These are phyloP conservation scores for Oropetium thomaeum DNA, from an alignment of 176 grass and related monocot genomes.

Conservation along the genomic window DNA sequence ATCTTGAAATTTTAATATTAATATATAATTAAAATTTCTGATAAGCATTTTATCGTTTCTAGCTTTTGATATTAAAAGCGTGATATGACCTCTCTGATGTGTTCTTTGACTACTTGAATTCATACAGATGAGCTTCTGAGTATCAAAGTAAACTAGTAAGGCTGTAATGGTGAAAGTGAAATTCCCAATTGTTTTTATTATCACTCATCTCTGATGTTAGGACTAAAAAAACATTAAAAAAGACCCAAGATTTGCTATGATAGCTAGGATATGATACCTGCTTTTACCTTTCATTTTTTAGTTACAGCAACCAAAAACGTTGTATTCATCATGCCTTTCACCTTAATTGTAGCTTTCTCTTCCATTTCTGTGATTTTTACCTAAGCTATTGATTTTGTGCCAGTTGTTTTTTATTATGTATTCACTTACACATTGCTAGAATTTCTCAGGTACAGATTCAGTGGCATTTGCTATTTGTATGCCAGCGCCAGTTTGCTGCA, in stretches of 20 bases:
- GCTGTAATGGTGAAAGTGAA: neutral
- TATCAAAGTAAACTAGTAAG: too few species aligned
- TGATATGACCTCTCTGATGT: neutral
- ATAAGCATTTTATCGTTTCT: neutral
- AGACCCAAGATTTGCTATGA: neutral
- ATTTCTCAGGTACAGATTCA: constrained; percentile 15
- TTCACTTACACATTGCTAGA: neutral
- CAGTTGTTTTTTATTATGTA: neutral
- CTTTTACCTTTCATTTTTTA: constrained; percentile 4
- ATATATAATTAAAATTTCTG: too few species aligned
- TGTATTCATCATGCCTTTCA: neutral
- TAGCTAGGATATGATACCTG: neutral
- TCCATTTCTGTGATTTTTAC: neutral
- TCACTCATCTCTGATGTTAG: neutral
- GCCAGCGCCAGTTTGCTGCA: constrained; percentile 21
- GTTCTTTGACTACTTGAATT: neutral
- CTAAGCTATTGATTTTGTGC: neutral
- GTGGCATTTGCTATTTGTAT: constrained; percentile 3
- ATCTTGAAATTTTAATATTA: neutral
- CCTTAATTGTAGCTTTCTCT: neutral
- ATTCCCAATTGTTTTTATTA: neutral
- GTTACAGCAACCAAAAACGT: neutral
- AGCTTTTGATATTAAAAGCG: neutral
- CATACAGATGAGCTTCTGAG: neutral
- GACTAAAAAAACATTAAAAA: neutral